These are phyloP conservation scores for Gardenia jasminoides DNA, from an alignment of 257 asterid genomes.

Conservation along the genomic window DNA sequence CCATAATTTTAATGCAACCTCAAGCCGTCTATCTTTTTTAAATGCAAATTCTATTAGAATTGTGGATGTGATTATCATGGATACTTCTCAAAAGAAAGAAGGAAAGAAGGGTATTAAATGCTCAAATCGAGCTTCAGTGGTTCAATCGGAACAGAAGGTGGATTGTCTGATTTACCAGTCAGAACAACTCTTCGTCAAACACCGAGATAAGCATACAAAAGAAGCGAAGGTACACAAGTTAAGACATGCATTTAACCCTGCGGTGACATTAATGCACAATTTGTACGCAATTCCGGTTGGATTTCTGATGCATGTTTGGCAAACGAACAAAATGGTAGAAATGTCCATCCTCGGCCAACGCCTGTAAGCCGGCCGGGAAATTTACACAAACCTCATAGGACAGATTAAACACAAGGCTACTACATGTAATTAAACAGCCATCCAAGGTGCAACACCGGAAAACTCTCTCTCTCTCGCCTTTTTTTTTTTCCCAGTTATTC, in stretches of 20 bases:
- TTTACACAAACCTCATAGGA: too few relatives aligned
- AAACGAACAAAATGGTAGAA: neutral
- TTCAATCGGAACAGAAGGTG: neutral
- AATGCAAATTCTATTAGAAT: too few relatives aligned
- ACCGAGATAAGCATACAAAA: too few relatives aligned
- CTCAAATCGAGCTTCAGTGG: neutral
- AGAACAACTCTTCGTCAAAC: neutral
- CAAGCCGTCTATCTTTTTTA: too few relatives aligned
- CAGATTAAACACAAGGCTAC: neutral
- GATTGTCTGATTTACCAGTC: neutral
- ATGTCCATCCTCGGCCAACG: neutral
- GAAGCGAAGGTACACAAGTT: too few relatives aligned
- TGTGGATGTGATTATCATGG: neutral
- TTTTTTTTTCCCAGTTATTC: constrained; percentile 21
- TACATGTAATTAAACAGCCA: neutral
- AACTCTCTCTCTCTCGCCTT: too few relatives aligned
- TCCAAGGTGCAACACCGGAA: neutral
- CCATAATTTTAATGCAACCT: too few relatives aligned
- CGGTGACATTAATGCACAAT: too few relatives aligned
- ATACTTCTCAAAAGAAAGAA: too few relatives aligned
- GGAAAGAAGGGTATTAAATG: too few relatives aligned
- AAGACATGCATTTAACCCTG: neutral
- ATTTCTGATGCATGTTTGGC: neutral
- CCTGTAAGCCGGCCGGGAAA: neutral
- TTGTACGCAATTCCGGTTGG: neutral